Percentiles rank a stretch among this genome's conserved stretches.
Evolutionary conservation across 352 stramenopile genomes (phyloP).

Genomic region (Phytopythium sindhum): DNA sequence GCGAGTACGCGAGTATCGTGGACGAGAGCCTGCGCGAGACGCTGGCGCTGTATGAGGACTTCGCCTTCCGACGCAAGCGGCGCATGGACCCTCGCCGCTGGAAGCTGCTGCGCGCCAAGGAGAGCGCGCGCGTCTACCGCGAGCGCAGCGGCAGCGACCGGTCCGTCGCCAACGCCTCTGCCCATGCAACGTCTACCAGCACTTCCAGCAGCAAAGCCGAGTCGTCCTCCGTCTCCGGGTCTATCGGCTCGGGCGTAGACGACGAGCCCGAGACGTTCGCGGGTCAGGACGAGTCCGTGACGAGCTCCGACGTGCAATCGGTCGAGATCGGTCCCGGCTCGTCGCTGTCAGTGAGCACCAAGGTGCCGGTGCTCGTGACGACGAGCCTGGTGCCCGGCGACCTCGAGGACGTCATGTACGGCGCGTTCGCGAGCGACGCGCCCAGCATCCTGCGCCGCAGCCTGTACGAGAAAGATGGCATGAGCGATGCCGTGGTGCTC

Average conservation of each 20-base stretch:
- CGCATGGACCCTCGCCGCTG: constrained; percentile 24
- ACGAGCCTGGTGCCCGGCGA: constrained; percentile 32
- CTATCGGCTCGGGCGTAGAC: background rate
- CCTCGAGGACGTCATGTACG: constrained; percentile 55
- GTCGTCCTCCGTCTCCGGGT: background rate
- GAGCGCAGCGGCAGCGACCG: constrained; percentile 22
- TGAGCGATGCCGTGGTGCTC: constrained; percentile 40
- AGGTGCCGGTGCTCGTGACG: constrained; percentile 29
- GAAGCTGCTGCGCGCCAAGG: constrained; percentile 32
- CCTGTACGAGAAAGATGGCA: constrained; percentile 26
- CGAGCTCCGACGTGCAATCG: background rate
- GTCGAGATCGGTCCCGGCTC: constrained; percentile 43
- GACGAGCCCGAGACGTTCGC: constrained; percentile 1
- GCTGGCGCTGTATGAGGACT: constrained; percentile 37
- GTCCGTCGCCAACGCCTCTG: background rate
- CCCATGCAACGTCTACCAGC: constrained; percentile 3
- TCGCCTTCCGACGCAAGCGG: constrained; percentile 24
- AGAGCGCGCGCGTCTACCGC: constrained; percentile 29
- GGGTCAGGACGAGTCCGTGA: background rate
- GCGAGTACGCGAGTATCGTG: constrained; percentile 27
- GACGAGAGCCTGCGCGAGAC: constrained; percentile 34
- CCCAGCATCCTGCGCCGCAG: constrained; percentile 25
- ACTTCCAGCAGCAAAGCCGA: background rate
- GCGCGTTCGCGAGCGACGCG: constrained; percentile 35
- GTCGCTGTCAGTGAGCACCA: constrained; percentile 36